A percentile compares a stretch with the other conserved stretches of the same genome.
Conservation (phyloP, 129 eudicot genomes). For the Scalesia atractyloides region DNA sequence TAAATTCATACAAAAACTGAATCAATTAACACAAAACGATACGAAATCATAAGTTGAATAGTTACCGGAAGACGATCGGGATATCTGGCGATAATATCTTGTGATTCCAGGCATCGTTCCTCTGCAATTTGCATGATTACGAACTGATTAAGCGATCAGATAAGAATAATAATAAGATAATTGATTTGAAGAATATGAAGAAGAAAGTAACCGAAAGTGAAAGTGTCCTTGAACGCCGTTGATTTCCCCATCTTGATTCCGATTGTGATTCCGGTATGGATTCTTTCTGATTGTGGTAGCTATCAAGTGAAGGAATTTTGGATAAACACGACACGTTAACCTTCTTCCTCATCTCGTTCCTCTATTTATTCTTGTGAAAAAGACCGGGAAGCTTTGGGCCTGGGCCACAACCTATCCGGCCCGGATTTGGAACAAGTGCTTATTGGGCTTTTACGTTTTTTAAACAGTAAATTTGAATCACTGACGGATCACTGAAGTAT, state of each 20-base stretch:
- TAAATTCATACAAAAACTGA: too few species aligned
- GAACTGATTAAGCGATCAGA: not conserved
- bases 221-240: constrained; percentile 59
- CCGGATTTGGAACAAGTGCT: too few species aligned
- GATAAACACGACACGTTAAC: constrained; percentile 31
- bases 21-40: too few species aligned
- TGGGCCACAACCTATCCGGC: too few species aligned
- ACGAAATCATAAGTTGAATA: too few species aligned
- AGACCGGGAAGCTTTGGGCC: too few species aligned
- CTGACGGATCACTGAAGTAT: too few species aligned
- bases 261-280: not conserved
- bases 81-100: constrained; percentile 76
- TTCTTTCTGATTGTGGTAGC: not conserved
- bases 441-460: too few species aligned
- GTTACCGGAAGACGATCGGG: constrained; percentile 87
- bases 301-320: constrained; percentile 1
- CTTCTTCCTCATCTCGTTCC: too few species aligned
- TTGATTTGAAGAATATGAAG: not conserved
- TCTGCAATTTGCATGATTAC: constrained; percentile 45
- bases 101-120: constrained; percentile 73
- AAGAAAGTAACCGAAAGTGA: constrained; percentile 52
- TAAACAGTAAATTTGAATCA: too few species aligned
- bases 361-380: too few species aligned
- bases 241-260: constrained; percentile 56
- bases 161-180: not conserved